Conservation (phyloP, 2,329 filamentous ascomycete species). For the Cladosporium colombiae region DNA sequence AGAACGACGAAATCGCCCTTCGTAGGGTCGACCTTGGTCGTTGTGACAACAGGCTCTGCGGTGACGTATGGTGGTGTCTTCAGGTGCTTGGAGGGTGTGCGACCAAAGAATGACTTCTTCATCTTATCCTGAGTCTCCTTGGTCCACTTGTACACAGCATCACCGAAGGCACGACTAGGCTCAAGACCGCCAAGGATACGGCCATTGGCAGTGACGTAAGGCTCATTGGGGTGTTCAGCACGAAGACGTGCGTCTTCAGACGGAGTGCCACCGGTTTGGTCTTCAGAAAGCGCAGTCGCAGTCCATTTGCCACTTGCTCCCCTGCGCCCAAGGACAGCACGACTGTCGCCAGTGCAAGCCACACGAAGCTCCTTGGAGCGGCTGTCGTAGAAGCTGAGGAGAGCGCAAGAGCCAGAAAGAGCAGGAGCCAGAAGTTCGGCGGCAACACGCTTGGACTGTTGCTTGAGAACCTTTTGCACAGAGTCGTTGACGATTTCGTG, state of each 20-base stretch:
- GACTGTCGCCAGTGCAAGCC: constrained; percentile 93
- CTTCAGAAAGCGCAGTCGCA: constrained; percentile 83
- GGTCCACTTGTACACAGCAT: constrained; percentile 96
- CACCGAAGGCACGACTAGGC: constrained; percentile 90
- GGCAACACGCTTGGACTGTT: constrained; percentile 84
- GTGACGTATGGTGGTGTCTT: constrained; percentile 97
- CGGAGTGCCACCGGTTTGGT: constrained; percentile 89
- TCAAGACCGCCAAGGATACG: constrained; percentile 90
- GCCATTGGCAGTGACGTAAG: constrained; percentile 82
- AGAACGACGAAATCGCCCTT: constrained; percentile 94
- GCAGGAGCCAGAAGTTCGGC: constrained; percentile 91
- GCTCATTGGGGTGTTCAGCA: constrained; percentile 84
- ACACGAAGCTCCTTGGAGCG: constrained; percentile 84
- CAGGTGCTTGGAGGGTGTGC: constrained; percentile 72
- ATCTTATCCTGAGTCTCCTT: constrained; percentile 80
- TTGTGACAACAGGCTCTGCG: constrained; percentile 91
- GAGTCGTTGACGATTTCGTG: constrained; percentile 93
- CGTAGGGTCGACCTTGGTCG: constrained; percentile 84
- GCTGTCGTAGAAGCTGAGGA: constrained; percentile 95
- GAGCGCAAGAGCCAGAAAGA: constrained; percentile 92
- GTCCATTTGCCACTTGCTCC: constrained; percentile 83
- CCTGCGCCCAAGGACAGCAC: constrained; percentile 84
- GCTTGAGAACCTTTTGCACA: constrained; percentile 85
- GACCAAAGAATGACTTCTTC: constrained; percentile 83
- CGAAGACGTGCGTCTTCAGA: constrained; percentile 82